These are phyloP conservation scores for Ruellia speciosa DNA, from an alignment of 305 asterid species.

Conservation along the genomic window DNA sequence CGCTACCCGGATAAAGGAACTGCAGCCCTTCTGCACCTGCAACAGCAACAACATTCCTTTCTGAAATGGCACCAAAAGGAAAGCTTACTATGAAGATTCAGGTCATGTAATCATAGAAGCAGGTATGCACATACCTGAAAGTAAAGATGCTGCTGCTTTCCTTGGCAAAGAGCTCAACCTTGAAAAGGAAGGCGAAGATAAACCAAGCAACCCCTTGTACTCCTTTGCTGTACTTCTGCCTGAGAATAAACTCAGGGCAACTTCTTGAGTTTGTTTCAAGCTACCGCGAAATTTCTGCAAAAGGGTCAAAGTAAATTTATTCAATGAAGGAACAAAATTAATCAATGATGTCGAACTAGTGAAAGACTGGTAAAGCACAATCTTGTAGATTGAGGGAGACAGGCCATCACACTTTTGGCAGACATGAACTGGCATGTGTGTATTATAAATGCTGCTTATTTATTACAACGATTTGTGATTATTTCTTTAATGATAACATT, in stretches of 20 bases:
- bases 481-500: conserved; percentile 17
- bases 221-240: conserved; percentile 20
- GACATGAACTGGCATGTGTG: conserved; percentile 6
- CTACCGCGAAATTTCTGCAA: conserved; percentile 60
- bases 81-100: background rate
- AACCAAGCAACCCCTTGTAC: conserved; percentile 3
- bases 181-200: no score
- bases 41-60: conserved; percentile 11
- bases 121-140: no score
- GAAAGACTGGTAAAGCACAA: background rate
- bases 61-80: background rate
- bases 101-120: conserved; percentile 2
- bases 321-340: background rate
- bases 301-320: conserved; percentile 4
- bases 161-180: no score
- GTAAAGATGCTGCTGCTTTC: no score
- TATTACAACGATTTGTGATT: conserved; percentile 15
- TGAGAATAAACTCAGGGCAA: conserved; percentile 15
- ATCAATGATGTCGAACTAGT: background rate
- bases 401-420: no score
- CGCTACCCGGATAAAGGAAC: conserved; percentile 6
- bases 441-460: conserved; percentile 18
- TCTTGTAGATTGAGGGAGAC: background rate
- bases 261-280: conserved; percentile 38
- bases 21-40: conserved; percentile 14